Conservation (phyloP, 371 early-diverging fungal species). For the Mortierella sp. region DNA sequence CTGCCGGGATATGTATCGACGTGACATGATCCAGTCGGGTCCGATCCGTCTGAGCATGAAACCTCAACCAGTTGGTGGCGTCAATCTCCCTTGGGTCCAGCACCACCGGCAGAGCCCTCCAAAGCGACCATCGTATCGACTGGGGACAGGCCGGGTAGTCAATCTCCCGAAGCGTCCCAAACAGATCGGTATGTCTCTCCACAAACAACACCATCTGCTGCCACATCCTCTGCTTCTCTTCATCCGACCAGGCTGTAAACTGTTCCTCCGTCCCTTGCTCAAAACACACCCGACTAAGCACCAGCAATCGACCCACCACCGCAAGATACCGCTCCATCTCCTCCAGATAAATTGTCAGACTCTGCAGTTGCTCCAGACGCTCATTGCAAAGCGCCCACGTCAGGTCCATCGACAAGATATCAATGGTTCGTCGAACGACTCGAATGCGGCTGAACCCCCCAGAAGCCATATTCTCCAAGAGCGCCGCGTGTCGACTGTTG, state of each 20-base stretch:
- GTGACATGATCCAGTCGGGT: neutral
- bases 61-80: neutral
- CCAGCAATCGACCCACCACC: neutral
- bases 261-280: neutral
- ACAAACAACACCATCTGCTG: neutral
- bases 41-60: neutral
- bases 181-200: neutral
- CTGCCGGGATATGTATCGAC: neutral
- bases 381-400: constrained; percentile 7
- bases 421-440: neutral
- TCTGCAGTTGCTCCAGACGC: constrained; percentile 12
- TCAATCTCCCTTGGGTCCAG: neutral
- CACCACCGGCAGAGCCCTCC: neutral
- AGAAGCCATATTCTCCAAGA: neutral
- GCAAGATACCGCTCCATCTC: neutral
- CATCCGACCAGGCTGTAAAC: neutral
- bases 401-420: constrained; percentile 1
- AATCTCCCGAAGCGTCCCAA: neutral
- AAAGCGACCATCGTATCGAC: neutral
- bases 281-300: neutral
- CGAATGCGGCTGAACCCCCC: neutral
- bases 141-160: neutral
- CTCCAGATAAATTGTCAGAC: neutral
- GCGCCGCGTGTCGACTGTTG: neutral
- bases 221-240: neutral